A percentile compares a stretch with the other conserved stretches of the same genome.
These are phyloP conservation scores for Solanum tarijense DNA, from an alignment of 257 asterid species.

Conservation along the genomic window DNA sequence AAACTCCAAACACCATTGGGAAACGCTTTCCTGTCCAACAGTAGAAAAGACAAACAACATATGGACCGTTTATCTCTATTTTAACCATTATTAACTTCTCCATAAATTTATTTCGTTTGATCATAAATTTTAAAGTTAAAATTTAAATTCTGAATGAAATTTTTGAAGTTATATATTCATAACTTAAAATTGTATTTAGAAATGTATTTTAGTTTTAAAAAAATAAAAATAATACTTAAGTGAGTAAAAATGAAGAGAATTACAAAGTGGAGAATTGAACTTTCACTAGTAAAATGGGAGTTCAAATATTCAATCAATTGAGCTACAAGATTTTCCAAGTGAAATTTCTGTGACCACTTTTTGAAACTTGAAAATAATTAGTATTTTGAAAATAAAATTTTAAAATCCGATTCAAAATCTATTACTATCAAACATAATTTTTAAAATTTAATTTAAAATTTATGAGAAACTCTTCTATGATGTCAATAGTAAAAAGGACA, in stretches of 20 bases:
- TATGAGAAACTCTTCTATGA: not conserved
- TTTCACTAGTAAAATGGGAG: fast-evolving
- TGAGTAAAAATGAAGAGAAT: not conserved
- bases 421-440: not conserved
- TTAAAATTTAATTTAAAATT: too few relatives aligned
- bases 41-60: constrained; percentile 21
- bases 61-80: constrained; percentile 13
- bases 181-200: too few relatives aligned
- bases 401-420: too few relatives aligned
- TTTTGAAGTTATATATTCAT: too few relatives aligned
- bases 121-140: not conserved
- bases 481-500: constrained; percentile 6
- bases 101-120: not conserved
- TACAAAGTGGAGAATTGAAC: not conserved
- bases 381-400: not conserved
- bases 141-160: too few relatives aligned
- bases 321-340: not conserved
- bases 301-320: not conserved
- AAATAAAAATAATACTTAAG: too few relatives aligned
- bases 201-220: too few relatives aligned
- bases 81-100: not conserved
- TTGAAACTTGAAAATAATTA: not conserved
- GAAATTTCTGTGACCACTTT: not conserved
- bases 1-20: constrained; percentile 78
- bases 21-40: constrained; percentile 45